Evolutionary conservation across 768 basidiomycete genomes (phyloP).

Genomic region (Suillus variegatus): DNA sequence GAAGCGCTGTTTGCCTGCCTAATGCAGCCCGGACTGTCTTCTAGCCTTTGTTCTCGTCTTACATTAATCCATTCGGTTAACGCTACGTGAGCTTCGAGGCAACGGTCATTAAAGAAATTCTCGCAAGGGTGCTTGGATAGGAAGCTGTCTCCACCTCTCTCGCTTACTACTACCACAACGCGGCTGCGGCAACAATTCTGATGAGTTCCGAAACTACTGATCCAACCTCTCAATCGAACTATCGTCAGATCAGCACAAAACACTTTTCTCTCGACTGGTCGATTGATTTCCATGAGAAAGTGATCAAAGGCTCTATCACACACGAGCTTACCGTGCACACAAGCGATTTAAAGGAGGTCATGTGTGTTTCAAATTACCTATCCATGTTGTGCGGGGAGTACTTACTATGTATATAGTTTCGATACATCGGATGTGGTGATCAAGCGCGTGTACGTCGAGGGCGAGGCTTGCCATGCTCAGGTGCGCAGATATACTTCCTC

Average conservation of each 20-base stretch:
- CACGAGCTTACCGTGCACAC: slow-evolving; percentile 60
- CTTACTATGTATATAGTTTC: slow-evolving; percentile 47
- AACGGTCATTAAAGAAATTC: neutral
- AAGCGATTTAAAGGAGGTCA: slow-evolving; percentile 54
- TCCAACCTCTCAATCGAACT: slow-evolving; percentile 83
- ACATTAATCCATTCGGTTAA: neutral
- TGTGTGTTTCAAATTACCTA: slow-evolving; percentile 43
- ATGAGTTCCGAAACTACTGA: slow-evolving; percentile 34
- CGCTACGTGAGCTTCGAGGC: neutral
- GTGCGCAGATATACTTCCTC: slow-evolving; percentile 36
- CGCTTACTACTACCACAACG: neutral
- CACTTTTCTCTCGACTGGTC: slow-evolving; percentile 78
- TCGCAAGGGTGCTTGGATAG: neutral
- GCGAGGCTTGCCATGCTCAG: slow-evolving; percentile 40
- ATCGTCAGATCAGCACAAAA: slow-evolving; percentile 60
- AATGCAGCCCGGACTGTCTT: neutral
- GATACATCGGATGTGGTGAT: slow-evolving; percentile 77
- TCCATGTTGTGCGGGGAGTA: neutral
- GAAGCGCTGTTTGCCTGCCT: neutral
- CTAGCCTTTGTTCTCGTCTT: neutral
- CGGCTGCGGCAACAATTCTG: neutral
- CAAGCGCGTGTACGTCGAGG: slow-evolving; percentile 51
- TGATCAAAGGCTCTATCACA: slow-evolving; percentile 63
- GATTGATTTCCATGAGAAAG: slow-evolving; percentile 66
- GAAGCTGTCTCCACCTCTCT: neutral